Evolutionary conservation across 495 filamentous ascomycete species (phyloP).

Genomic region (Amniculicola lignicola): DNA sequence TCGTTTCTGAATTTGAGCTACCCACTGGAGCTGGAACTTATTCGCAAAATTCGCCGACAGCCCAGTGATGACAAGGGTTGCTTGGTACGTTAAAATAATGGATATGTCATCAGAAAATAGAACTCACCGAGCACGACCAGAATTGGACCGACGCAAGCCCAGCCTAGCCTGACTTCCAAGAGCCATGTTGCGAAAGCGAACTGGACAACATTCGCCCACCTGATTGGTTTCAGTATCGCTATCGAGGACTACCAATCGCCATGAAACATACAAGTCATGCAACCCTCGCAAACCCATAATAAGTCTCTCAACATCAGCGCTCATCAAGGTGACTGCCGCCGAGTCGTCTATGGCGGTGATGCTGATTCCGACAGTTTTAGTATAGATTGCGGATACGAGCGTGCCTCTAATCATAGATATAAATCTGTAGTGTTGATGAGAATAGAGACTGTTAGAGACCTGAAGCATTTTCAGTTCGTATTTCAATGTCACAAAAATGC

Average conservation of each 20-base stretch:
- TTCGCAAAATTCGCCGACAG: not conserved
- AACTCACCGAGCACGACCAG: slow-evolving; percentile 31
- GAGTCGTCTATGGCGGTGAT: slow-evolving; percentile 48
- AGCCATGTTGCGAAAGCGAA: slow-evolving; percentile 58
- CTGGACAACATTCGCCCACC: slow-evolving; percentile 54
- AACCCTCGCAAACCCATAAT: slow-evolving; percentile 37
- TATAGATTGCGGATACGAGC: slow-evolving; percentile 56
- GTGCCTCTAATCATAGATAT: slow-evolving; percentile 58
- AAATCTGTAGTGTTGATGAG: slow-evolving; percentile 1
- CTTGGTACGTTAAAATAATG: not conserved
- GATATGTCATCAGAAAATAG: not conserved
- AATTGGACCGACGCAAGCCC: slow-evolving; percentile 51
- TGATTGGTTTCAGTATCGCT: not conserved
- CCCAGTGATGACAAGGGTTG: not conserved
- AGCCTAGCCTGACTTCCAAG: slow-evolving; percentile 56
- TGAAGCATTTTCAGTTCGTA: no score
- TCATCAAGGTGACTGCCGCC: slow-evolving; percentile 59
- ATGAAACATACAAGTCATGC: slow-evolving; percentile 38
- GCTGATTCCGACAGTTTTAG: slow-evolving; percentile 48
- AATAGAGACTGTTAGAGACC: slow-evolving; percentile 3
- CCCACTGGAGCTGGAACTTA: slow-evolving; percentile 5
- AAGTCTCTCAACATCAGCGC: slow-evolving; percentile 45
- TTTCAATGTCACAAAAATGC: no score
- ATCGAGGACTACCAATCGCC: not conserved
- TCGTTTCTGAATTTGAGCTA: slow-evolving; percentile 6